These are phyloP conservation scores for Tetrapisispora phaffii DNA, from an alignment of 805 yeast species.

Conservation along the genomic window DNA sequence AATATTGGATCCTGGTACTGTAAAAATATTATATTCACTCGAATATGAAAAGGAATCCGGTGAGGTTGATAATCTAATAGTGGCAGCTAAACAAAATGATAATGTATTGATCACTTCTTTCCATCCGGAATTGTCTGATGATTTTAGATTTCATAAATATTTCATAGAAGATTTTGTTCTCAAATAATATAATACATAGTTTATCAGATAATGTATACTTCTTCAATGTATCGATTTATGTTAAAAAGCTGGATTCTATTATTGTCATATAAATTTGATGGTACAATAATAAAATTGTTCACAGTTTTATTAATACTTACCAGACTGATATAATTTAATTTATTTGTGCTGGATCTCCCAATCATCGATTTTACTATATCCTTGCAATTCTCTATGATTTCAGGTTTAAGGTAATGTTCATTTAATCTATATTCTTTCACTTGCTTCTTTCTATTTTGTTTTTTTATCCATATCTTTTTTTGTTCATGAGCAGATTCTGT, in stretches of 20 bases:
- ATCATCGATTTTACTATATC: background rate
- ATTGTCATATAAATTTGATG: slow-evolving; percentile 13
- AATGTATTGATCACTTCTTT: slow-evolving; percentile 62
- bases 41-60: slow-evolving; percentile 10
- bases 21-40: slow-evolving; percentile 36
- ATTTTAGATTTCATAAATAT: slow-evolving; percentile 59
- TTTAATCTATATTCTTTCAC: background rate
- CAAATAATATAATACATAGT: background rate
- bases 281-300: slow-evolving; percentile 10
- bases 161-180: slow-evolving; percentile 50
- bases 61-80: slow-evolving; percentile 34
- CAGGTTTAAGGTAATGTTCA: background rate
- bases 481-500: slow-evolving; percentile 1
- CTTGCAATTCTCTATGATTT: background rate
- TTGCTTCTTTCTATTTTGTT: background rate
- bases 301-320: slow-evolving; percentile 6
- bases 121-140: slow-evolving; percentile 64
- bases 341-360: background rate
- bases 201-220: background rate
- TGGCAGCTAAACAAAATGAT: slow-evolving; percentile 60
- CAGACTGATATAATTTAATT: slow-evolving; percentile 11
- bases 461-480: slow-evolving; percentile 3
- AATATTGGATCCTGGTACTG: slow-evolving; percentile 17
- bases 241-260: slow-evolving; percentile 7
- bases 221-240: background rate